phyloP scores from a whole-genome alignment of 208 protist species.

The Crithidia brevicula region DNA sequence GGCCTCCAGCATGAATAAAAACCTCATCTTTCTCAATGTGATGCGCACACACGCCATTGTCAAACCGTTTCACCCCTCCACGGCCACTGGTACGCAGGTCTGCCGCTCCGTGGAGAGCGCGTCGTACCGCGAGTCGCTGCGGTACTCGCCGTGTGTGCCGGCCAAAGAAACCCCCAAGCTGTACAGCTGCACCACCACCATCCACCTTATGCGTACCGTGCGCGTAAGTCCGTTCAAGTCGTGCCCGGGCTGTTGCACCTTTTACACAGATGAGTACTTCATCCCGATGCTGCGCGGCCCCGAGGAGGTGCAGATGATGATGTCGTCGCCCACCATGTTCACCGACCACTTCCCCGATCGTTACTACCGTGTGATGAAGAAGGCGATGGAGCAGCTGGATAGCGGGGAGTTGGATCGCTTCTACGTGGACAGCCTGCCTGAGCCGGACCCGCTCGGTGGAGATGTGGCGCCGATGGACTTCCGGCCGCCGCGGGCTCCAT shows the following conservation, averaged over 20 bases:
- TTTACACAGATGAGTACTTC: slow-evolving; percentile 62
- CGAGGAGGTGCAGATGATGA: slow-evolving; percentile 70
- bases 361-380: slow-evolving; percentile 58
- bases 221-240: slow-evolving; percentile 24
- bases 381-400: slow-evolving; percentile 44
- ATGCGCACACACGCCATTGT: slow-evolving; percentile 38
- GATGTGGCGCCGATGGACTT: slow-evolving; percentile 37
- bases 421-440: slow-evolving; percentile 38
- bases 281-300: slow-evolving; percentile 57
- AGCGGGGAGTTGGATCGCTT: slow-evolving; percentile 77
- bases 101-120: slow-evolving; percentile 32
- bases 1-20: slow-evolving; percentile 62
- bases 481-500: background rate
- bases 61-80: slow-evolving; percentile 31
- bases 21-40: slow-evolving; percentile 62
- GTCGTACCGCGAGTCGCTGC: slow-evolving; percentile 47
- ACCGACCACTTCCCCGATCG: slow-evolving; percentile 88
- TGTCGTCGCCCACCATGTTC: slow-evolving; percentile 80
- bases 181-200: slow-evolving; percentile 64
- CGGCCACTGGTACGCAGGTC: background rate
- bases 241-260: slow-evolving; percentile 22
- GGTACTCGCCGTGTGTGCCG: slow-evolving; percentile 21
- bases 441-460: background rate
- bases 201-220: slow-evolving; percentile 78
- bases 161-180: slow-evolving; percentile 33